Evolutionary conservation across 345 rosid species (phyloP).

Genomic region (Boechera divaricarpa): DNA sequence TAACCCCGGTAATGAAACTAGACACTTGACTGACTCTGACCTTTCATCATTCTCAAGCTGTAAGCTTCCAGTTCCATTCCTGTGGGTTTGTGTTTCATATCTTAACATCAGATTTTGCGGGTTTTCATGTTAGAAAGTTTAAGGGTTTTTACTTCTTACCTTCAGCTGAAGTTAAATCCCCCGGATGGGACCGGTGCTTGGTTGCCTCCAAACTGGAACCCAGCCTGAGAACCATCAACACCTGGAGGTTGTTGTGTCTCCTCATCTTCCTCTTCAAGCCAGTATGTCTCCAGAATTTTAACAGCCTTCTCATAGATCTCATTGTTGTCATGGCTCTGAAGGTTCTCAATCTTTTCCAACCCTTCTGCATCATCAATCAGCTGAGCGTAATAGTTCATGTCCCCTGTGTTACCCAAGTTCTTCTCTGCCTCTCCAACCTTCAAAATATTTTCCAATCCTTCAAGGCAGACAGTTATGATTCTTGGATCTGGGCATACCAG

Average conservation of each 20-base stretch:
- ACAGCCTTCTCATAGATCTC: slow-evolving; percentile 92
- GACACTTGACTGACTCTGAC: slow-evolving; percentile 36
- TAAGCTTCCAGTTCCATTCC: slow-evolving; percentile 25
- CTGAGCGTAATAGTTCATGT: slow-evolving; percentile 67
- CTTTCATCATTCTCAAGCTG: slow-evolving; percentile 18
- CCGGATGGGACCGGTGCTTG: slow-evolving; percentile 68
- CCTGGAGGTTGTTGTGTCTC: slow-evolving; percentile 68
- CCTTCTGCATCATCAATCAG: slow-evolving; percentile 86
- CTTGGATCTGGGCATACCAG: slow-evolving; percentile 84
- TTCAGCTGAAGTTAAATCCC: slow-evolving; percentile 77
- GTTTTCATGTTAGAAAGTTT: slow-evolving; percentile 16
- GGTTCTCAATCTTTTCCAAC: slow-evolving; percentile 79
- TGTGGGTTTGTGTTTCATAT: slow-evolving; percentile 30
- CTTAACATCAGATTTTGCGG: slow-evolving; percentile 14
- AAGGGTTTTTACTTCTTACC: slow-evolving; percentile 31
- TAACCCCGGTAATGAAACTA: slow-evolving; percentile 25
- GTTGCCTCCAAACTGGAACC: slow-evolving; percentile 71
- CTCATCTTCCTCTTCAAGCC: slow-evolving; percentile 88
- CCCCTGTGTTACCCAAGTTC: slow-evolving; percentile 56
- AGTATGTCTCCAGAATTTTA: slow-evolving; percentile 80
- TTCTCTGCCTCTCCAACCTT: slow-evolving; percentile 89
- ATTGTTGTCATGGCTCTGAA: slow-evolving; percentile 81
- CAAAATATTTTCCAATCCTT: slow-evolving; percentile 64
- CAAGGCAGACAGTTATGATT: slow-evolving; percentile 71
- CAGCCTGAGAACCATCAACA: slow-evolving; percentile 58